Conservation (phyloP, 1,284 basidiomycete species). For the Pterulicium gracile region DNA sequence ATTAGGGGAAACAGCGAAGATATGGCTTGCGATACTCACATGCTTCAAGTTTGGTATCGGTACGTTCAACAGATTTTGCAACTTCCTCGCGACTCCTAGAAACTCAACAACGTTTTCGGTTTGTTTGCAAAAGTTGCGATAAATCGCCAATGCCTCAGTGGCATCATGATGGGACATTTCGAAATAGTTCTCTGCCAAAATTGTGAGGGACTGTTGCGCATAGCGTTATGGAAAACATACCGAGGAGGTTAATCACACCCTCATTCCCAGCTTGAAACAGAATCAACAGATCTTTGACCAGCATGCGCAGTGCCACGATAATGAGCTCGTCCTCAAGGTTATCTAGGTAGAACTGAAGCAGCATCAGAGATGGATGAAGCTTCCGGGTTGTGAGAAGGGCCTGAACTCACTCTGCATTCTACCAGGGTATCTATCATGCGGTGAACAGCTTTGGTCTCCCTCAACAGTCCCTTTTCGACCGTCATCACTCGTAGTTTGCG, state of each 20-base stretch:
- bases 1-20: conserved; percentile 1
- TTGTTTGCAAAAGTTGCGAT: conserved; percentile 92
- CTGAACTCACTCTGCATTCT: conserved; percentile 77
- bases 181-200: conserved; percentile 84
- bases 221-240: conserved; percentile 25
- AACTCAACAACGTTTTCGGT: conserved; percentile 93
- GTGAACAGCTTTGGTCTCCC: conserved; percentile 90
- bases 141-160: conserved; percentile 75
- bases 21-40: conserved; percentile 31
- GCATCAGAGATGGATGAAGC: no score
- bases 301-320: conserved; percentile 82
- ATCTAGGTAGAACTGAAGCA: conserved; percentile 80
- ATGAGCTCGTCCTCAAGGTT: conserved; percentile 89
- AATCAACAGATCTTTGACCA: conserved; percentile 95
- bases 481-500: conserved; percentile 84
- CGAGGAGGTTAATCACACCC: conserved; percentile 93
- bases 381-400: no score
- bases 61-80: conserved; percentile 88
- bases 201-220: conserved; percentile 11
- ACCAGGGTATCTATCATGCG: conserved; percentile 80
- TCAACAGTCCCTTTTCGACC: conserved; percentile 90
- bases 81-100: conserved; percentile 84
- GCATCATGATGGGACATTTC: conserved; percentile 97
- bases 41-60: conserved; percentile 92
- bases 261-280: conserved; percentile 97